Percentiles rank a stretch among this genome's conserved stretches.
phyloP scores from a whole-genome alignment of 768 basidiomycete genomes.

The Lenzites betulinus region DNA sequence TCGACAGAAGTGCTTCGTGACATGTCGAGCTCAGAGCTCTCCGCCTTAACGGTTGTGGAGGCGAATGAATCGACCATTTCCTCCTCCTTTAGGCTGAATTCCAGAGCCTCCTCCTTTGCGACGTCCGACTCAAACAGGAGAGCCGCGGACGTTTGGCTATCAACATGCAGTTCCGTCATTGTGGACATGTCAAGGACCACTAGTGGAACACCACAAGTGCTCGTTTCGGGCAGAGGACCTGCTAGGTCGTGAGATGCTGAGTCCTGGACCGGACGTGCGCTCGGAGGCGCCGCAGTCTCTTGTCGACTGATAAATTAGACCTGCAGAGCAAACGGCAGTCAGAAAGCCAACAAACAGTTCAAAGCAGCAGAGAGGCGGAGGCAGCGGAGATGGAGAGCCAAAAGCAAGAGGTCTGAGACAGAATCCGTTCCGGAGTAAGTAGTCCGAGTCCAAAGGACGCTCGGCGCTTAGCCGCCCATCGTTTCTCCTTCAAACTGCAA shows the following conservation, averaged over 20 bases:
- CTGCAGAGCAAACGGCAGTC: not conserved
- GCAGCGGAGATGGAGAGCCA: too few relatives aligned
- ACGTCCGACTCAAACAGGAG: constrained; percentile 18
- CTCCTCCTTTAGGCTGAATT: constrained; percentile 13
- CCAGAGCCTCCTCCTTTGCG: constrained; percentile 8
- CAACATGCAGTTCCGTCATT: constrained; percentile 15
- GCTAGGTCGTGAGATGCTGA: not conserved
- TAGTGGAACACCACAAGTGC: not conserved
- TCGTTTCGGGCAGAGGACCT: not conserved
- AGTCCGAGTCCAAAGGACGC: constrained; percentile 16
- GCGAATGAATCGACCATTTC: not conserved
- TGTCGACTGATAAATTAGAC: constrained; percentile 12
- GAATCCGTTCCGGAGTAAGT: not conserved
- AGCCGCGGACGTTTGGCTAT: constrained; percentile 8
- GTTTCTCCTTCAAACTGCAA: not conserved
- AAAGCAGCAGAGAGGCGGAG: not conserved
- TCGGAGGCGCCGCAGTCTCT: not conserved
- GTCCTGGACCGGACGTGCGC: not conserved
- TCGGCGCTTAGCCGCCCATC: constrained; percentile 7
- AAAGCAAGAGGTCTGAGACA: not conserved
- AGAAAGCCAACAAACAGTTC: not conserved
- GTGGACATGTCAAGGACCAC: constrained; percentile 13
- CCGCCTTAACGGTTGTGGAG: constrained; percentile 24
- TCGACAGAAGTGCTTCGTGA: constrained; percentile 27
- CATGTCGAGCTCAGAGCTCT: constrained; percentile 12